Evolutionary conservation across 352 stramenopile species (phyloP).

Genomic region (Pythium dissotocum): DNA sequence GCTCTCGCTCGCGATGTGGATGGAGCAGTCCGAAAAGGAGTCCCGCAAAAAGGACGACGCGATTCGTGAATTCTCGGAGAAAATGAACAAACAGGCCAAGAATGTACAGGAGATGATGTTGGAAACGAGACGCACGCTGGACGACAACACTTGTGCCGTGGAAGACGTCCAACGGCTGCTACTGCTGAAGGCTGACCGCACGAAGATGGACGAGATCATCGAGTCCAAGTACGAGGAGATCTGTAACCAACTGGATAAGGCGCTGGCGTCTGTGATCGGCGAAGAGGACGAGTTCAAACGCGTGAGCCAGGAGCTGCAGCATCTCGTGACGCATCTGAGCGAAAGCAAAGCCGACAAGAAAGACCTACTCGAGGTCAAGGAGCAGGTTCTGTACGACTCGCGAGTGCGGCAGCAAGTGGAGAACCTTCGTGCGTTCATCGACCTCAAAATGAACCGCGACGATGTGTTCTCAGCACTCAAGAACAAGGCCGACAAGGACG

Average conservation of each 20-base stretch:
- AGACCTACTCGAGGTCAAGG: conserved; percentile 84
- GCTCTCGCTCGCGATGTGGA: conserved; percentile 78
- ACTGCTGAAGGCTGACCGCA: conserved; percentile 76
- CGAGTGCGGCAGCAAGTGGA: conserved; percentile 84
- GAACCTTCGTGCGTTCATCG: conserved; percentile 84
- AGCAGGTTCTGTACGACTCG: conserved; percentile 87
- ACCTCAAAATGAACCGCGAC: conserved; percentile 90
- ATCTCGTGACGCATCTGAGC: conserved; percentile 76
- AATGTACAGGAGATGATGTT: conserved; percentile 89
- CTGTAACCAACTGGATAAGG: conserved; percentile 90
- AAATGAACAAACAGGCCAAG: conserved; percentile 77
- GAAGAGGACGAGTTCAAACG: conserved; percentile 90
- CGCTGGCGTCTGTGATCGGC: conserved; percentile 77
- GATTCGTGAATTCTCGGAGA: conserved; percentile 78
- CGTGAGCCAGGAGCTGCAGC: conserved; percentile 79
- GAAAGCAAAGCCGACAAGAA: conserved; percentile 87
- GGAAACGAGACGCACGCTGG: conserved; percentile 72
- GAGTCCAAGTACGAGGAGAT: conserved; percentile 92
- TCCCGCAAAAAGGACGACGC: conserved; percentile 71
- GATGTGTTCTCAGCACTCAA: conserved; percentile 84
- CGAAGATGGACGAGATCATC: conserved; percentile 87
- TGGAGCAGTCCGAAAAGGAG: conserved; percentile 72
- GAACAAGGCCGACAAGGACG: conserved; percentile 85
- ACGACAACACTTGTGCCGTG: conserved; percentile 84
- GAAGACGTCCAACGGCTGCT: conserved; percentile 81